Evolutionary conservation across 345 rosid genomes (phyloP), one percentile per base, ranked within the genome.

Genomic region (Moricandia moricandioides): DNA sequence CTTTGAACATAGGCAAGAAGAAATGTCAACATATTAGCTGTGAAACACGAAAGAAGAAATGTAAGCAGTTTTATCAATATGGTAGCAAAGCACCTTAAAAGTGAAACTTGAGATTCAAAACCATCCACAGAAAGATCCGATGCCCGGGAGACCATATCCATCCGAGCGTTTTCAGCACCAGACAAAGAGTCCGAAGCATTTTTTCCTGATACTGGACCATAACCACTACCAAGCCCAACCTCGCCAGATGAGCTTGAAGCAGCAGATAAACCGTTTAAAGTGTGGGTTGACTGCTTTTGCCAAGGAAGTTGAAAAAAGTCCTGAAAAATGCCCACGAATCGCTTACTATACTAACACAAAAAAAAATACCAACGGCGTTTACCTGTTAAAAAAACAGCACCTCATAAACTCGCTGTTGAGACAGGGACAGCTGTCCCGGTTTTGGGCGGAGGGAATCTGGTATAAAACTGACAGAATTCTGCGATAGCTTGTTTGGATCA

Each of bases 361-460:
- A n/a, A n/a, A 45, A 71, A 56, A 61, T 16, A 65, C 26, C 52
- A 65, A 47, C 57, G 40, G 37, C 69, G 9, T 6, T 16, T 49
- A 16, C 54, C 51, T 55, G 37, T 33, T 10, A 39, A 47, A 27
- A 35, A 67, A 77, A 68, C 13, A 52, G 62, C 3, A 90, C 99
- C 98, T 95, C 98, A 62, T 95, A 95, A 80, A 95, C 99, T 69
- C 99, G 86, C 85, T 92, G 97, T 71, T 92, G 97, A 78, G 98
- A 86, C 43, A 82, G 57, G 18, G 99, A 86, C 74, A 92, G 81
- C 49, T 95, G 97, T 62, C 99, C 98, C 24, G 99, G 96, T 73
- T 90, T 92, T 13, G 97, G 98, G 43, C 97, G 92, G 29, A 95
- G 92, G 35, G 99, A 87, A 78, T 95, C 98, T 1, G 99, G 96